Conservation (phyloP, 1,139 yeast genomes). For the Protomyces inouyei region DNA sequence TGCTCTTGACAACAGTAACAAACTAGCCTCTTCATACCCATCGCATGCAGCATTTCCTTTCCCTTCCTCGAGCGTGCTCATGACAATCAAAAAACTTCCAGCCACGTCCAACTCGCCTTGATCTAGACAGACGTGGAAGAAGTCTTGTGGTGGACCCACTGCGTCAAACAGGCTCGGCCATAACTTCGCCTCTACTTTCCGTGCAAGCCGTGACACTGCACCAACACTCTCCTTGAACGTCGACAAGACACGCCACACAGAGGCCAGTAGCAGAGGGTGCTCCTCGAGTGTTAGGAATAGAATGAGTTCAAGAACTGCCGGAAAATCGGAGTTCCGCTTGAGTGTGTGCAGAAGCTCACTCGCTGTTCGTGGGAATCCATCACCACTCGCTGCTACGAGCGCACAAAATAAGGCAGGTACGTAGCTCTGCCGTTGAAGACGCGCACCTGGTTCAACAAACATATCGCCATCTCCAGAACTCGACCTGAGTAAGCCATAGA, state of each 20-base stretch:
- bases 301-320: slow-evolving; percentile 48
- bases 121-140: slow-evolving; percentile 42
- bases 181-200: slow-evolving; percentile 61
- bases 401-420: not conserved
- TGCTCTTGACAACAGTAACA: slow-evolving; percentile 35
- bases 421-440: not conserved
- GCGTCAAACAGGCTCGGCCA: slow-evolving; percentile 54
- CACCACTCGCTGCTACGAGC: not conserved
- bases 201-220: slow-evolving; percentile 54
- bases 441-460: not conserved
- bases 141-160: slow-evolving; percentile 41
- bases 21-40: slow-evolving; percentile 42
- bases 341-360: not conserved
- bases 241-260: slow-evolving; percentile 28
- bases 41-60: slow-evolving; percentile 40
- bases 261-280: slow-evolving; percentile 31
- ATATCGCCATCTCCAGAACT: not conserved
- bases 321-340: slow-evolving; percentile 40
- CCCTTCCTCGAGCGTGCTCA: slow-evolving; percentile 39
- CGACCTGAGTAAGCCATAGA: not conserved
- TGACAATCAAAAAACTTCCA: slow-evolving; percentile 43
- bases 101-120: slow-evolving; percentile 43
- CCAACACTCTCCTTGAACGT: slow-evolving; percentile 30
- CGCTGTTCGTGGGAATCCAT: not conserved
- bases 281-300: slow-evolving; percentile 42